These are phyloP conservation scores for Monilinia aucupariae DNA, from an alignment of 2,329 filamentous ascomycete genomes.

Conservation along the genomic window DNA sequence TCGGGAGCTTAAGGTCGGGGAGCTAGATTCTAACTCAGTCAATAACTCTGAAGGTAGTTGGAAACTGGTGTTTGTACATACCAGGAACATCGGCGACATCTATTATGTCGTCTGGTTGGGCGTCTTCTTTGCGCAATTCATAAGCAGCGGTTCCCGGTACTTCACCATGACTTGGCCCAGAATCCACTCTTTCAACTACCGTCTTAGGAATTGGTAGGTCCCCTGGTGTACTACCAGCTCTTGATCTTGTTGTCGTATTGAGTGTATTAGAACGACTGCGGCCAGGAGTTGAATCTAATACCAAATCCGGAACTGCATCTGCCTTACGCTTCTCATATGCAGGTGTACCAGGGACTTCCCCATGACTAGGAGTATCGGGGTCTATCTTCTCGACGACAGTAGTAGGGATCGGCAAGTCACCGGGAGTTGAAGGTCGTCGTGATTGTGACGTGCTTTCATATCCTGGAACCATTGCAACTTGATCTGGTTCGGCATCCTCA, in stretches of 20 bases:
- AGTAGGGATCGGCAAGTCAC: constrained; percentile 46
- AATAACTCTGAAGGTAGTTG: constrained; percentile 45
- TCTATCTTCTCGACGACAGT: constrained; percentile 55
- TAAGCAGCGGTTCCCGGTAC: constrained; percentile 56
- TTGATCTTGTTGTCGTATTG: constrained; percentile 21
- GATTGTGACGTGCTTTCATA: constrained; percentile 6
- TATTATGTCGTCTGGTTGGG: constrained; percentile 56
- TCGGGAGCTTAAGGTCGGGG: constrained; percentile 38
- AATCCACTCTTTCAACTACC: constrained; percentile 53
- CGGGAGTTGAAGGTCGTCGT: constrained; percentile 25
- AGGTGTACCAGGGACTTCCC: constrained; percentile 56
- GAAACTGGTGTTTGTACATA: constrained; percentile 42
- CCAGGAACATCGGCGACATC: constrained; percentile 45
- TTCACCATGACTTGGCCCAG: constrained; percentile 53
- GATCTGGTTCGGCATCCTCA: constrained; percentile 54
- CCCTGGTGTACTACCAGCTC: constrained; percentile 32
- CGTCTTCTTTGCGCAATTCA: constrained; percentile 50
- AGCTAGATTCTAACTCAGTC: constrained; percentile 57
- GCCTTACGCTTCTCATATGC: constrained; percentile 50
- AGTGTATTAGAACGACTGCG: constrained; percentile 24
- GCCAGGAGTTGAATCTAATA: constrained; percentile 38
- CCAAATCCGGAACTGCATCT: constrained; percentile 57
- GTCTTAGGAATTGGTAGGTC: constrained; percentile 50
- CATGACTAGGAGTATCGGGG: constrained; percentile 48
- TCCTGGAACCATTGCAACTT: constrained; percentile 43